A percentile compares a stretch with the other conserved stretches of the same genome.
Conservation (phyloP, 768 basidiomycete species). For the Boletus sp. region DNA sequence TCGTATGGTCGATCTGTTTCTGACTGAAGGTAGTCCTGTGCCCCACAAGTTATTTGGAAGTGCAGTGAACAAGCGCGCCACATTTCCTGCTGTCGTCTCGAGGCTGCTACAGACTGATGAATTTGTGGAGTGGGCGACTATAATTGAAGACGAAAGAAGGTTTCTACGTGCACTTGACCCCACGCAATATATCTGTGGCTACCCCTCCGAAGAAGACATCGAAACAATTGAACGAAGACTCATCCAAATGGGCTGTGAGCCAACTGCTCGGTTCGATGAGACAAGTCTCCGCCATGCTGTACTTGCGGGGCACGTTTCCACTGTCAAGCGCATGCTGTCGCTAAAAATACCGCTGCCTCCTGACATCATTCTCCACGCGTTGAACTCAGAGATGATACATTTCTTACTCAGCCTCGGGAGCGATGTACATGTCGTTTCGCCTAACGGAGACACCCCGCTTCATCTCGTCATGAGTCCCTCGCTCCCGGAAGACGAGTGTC, state of each 20-base stretch:
- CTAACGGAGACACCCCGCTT: neutral
- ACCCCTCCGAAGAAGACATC: neutral
- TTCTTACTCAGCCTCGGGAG: neutral
- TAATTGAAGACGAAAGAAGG: neutral
- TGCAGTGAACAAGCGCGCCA: too few species aligned
- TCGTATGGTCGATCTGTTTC: neutral
- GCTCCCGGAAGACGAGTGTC: neutral
- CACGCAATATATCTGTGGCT: neutral
- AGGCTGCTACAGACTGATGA: neutral
- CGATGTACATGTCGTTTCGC: neutral
- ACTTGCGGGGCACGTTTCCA: neutral
- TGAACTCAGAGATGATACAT: neutral
- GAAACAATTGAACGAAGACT: neutral
- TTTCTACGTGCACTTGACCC: neutral
- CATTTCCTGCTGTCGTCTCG: neutral
- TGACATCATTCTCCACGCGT: neutral
- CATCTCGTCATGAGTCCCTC: neutral
- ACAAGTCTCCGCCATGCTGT: neutral
- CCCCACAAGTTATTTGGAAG: neutral
- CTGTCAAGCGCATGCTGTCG: neutral
- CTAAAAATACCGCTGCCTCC: neutral
- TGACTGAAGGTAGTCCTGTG: neutral
- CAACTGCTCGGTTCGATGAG: neutral
- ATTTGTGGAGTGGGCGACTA: neutral
- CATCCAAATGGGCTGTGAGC: neutral